Conservation (phyloP, 2,329 filamentous ascomycete genomes). For the Ophiostoma fasciatum region DNA sequence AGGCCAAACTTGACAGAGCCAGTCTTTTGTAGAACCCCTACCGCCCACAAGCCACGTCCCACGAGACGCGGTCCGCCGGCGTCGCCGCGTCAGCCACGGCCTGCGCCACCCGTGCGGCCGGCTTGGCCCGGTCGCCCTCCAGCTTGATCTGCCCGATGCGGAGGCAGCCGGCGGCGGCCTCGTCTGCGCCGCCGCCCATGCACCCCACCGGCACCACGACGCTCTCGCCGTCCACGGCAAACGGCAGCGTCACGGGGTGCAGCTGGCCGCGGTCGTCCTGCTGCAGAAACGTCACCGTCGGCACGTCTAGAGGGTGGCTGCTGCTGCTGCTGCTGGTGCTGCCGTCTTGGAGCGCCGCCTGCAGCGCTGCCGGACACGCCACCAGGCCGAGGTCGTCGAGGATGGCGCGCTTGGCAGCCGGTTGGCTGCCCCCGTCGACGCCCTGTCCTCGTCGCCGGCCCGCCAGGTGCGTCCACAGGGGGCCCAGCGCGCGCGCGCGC, state of each 20-base stretch:
- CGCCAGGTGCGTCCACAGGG: constrained; percentile 43
- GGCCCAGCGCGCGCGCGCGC: constrained; percentile 44
- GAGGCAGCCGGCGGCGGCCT: constrained; percentile 8
- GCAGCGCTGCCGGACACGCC: constrained; percentile 2
- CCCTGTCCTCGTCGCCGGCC: constrained; percentile 5
- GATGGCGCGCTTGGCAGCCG: constrained; percentile 26
- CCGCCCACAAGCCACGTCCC: constrained; percentile 3
- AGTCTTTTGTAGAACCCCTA: background rate
- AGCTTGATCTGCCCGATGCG: constrained; percentile 20
- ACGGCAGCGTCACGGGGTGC: constrained; percentile 6
- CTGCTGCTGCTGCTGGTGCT: background rate
- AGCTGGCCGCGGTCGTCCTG: background rate
- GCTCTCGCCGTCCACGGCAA: constrained; percentile 3
- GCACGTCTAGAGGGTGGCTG: background rate
- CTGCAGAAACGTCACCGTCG: constrained; percentile 9
- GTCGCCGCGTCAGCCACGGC: constrained; percentile 9
- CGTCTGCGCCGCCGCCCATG: background rate
- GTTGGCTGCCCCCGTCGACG: too few species aligned
- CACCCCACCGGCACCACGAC: constrained; percentile 12
- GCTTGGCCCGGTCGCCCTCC: constrained; percentile 19
- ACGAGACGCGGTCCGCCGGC: constrained; percentile 4
- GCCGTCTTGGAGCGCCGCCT: constrained; percentile 2
- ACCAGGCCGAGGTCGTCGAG: constrained; percentile 20
- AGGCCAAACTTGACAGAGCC: too few species aligned
- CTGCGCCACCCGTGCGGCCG: constrained; percentile 15